Evolutionary conservation across 208 protist genomes (phyloP), one percentile per base, ranked within the genome.

Genomic region (Leishmania amazonensis): DNA sequence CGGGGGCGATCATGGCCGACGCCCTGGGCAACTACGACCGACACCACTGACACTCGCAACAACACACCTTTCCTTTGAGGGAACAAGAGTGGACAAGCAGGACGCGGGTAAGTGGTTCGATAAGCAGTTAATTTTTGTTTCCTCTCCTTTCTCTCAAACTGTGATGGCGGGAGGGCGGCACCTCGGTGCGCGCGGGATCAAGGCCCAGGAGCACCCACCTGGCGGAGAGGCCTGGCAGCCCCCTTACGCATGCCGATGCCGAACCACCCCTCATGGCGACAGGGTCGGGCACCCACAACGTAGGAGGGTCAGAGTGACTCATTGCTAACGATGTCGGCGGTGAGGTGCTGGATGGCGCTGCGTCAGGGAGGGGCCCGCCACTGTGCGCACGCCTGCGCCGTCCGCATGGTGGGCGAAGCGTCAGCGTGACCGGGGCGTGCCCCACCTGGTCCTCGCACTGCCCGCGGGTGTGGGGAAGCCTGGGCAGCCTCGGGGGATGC

Each of bases 1-100:
- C 94, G 19, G 88, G 83, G 13, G 94, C 94, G 45, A 96, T 97
- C 70, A 83, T 96, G 79, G 87, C 94, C 3, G 94, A 97, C 76
- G 94, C 94, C n/a, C 82, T 97, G n/a, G 85, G 84, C 11, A 71
- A 87, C 28, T 96, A 96, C 71, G 90, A 92, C 65, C 85, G 81
- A 67, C 31, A 90, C 47, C 58, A 86, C 79, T 89, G 58, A 86
- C n/a, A 0, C 24, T 54, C 15, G 9, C 47, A 64, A 7, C 54
- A 60, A 38, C 1, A 24, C 35, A 42, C 57, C 8, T 45, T 49
- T 78, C 40, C 40, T n/a, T 53, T 47, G 42, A 68, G 35, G 38
- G 15, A 54, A 15, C 31, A 68, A 67, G n/a, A 71, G 24, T 15
- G 54, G 7, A 21, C 24, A 35, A 13, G 31, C 40, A 5, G 2